Percentiles rank a stretch among this genome's conserved stretches.
Evolutionary conservation across 2,329 filamentous ascomycete species (phyloP).

Genomic region (Geosmithia morbida): DNA sequence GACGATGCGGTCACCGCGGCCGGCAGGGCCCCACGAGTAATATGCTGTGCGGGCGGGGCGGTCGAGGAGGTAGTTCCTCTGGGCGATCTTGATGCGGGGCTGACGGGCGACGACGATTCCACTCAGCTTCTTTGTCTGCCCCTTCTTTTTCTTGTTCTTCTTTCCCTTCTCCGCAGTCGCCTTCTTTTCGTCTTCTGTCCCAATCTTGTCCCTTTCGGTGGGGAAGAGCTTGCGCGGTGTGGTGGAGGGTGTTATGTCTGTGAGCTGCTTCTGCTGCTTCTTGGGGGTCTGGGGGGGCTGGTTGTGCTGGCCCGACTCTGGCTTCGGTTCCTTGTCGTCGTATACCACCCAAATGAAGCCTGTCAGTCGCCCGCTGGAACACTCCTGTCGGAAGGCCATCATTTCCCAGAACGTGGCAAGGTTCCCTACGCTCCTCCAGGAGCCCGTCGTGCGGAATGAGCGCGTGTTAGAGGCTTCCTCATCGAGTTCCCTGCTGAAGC

Average conservation of each 20-base stretch:
- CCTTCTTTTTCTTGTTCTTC: slow-evolving; percentile 12
- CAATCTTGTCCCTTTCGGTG: slow-evolving; percentile 6
- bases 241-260: slow-evolving; percentile 13
- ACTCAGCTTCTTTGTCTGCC: slow-evolving; percentile 25
- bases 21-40: slow-evolving; percentile 49
- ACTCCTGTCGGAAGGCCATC: slow-evolving; percentile 95
- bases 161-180: slow-evolving; percentile 4
- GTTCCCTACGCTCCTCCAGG: slow-evolving; percentile 72
- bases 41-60: slow-evolving; percentile 39
- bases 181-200: slow-evolving; percentile 2
- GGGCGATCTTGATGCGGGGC: slow-evolving; percentile 49
- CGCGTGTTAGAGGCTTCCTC: slow-evolving; percentile 54
- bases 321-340: slow-evolving; percentile 25
- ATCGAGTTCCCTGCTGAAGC: slow-evolving; percentile 80
- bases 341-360: slow-evolving; percentile 94
- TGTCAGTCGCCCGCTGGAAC: slow-evolving; percentile 79
- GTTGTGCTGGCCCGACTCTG: slow-evolving; percentile 12
- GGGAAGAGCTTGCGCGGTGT: slow-evolving; percentile 18
- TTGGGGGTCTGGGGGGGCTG: slow-evolving; percentile 2
- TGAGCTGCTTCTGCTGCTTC: slow-evolving; percentile 2
- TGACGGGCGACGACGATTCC: slow-evolving; percentile 50
- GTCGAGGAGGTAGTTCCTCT: slow-evolving; percentile 32
- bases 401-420: slow-evolving; percentile 97
- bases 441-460: slow-evolving; percentile 40
- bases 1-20: slow-evolving; percentile 49